A percentile compares a stretch with the other conserved stretches of the same genome.
phyloP scores from a whole-genome alignment of 1,284 basidiomycete species.

The Ceratobasidium sp. region DNA sequence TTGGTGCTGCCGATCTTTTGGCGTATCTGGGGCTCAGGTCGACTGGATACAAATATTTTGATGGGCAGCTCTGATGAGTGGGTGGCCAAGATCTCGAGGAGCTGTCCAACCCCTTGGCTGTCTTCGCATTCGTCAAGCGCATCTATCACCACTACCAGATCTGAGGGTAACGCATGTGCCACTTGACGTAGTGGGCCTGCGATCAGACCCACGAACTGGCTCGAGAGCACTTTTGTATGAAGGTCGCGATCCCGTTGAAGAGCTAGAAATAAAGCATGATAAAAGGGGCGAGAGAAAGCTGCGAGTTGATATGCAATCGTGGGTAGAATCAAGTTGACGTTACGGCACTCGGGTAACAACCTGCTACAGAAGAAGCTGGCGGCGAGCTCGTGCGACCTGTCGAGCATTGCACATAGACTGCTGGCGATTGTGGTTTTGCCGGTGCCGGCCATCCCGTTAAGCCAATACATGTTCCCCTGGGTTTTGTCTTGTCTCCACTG shows the following conservation, averaged over 20 bases:
- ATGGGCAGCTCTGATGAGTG: neutral
- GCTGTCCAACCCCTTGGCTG: conserved; percentile 2
- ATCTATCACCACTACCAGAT: conserved; percentile 33
- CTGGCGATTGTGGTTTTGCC: conserved; percentile 42
- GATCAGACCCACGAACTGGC: conserved; percentile 30
- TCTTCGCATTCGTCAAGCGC: conserved; percentile 38
- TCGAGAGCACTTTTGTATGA: neutral
- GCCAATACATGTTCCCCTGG: neutral
- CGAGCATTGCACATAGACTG: neutral
- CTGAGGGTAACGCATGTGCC: neutral
- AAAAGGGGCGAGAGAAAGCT: conserved; percentile 3
- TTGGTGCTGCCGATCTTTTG: neutral
- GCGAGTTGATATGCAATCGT: conserved; percentile 37
- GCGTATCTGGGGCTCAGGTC: conserved; percentile 32
- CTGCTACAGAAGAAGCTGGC: conserved; percentile 44
- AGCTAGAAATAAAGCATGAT: neutral
- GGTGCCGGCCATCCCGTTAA: conserved; percentile 20
- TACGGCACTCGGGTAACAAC: conserved; percentile 2
- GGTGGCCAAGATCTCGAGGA: neutral
- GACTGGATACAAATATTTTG: conserved; percentile 37
- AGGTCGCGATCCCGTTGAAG: neutral
- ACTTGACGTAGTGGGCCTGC: conserved; percentile 1
- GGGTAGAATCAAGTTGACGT: conserved; percentile 31
- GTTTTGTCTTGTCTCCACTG: neutral
- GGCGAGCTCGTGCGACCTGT: neutral